These are phyloP conservation scores for Psilocybe cubensis DNA, from an alignment of 768 basidiomycete genomes.

Conservation along the genomic window DNA sequence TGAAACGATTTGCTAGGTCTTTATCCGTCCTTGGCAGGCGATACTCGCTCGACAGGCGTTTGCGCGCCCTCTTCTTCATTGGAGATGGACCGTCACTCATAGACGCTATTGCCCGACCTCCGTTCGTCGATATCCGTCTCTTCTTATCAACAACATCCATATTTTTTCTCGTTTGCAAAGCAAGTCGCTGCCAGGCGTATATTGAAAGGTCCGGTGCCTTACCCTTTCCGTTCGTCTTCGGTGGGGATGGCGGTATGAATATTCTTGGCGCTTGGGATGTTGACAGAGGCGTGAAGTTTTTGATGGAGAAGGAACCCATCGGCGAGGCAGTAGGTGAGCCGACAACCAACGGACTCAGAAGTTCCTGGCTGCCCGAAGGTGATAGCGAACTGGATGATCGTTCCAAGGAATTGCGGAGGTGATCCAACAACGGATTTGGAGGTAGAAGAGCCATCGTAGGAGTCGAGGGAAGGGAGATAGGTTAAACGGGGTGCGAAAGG, in stretches of 20 bases:
- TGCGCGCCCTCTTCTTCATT: slow-evolving; percentile 43
- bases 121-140: slow-evolving; percentile 31
- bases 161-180: slow-evolving; percentile 6
- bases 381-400: slow-evolving; percentile 18
- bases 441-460: slow-evolving; percentile 36
- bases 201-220: slow-evolving; percentile 33
- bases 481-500: slow-evolving; percentile 68
- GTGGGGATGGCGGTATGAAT: slow-evolving; percentile 11
- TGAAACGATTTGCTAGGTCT: slow-evolving; percentile 64
- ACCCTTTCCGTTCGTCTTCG: slow-evolving; percentile 28
- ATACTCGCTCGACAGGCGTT: slow-evolving; percentile 48
- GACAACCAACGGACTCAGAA: slow-evolving; percentile 47
- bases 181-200: slow-evolving; percentile 18
- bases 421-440: slow-evolving; percentile 34
- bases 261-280: slow-evolving; percentile 20
- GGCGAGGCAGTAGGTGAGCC: slow-evolving; percentile 33
- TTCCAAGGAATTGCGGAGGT: slow-evolving; percentile 32
- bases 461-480: slow-evolving; percentile 52
- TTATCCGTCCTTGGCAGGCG: slow-evolving; percentile 62
- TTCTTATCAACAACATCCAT: slow-evolving; percentile 32
- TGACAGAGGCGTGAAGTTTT: slow-evolving; percentile 30
- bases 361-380: slow-evolving; percentile 34
- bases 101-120: slow-evolving; percentile 5
- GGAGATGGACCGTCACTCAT: slow-evolving; percentile 21
- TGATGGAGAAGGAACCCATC: slow-evolving; percentile 29